phyloP scores from a whole-genome alignment of 1,284 basidiomycete species.

The Fomitopsis betulina region DNA sequence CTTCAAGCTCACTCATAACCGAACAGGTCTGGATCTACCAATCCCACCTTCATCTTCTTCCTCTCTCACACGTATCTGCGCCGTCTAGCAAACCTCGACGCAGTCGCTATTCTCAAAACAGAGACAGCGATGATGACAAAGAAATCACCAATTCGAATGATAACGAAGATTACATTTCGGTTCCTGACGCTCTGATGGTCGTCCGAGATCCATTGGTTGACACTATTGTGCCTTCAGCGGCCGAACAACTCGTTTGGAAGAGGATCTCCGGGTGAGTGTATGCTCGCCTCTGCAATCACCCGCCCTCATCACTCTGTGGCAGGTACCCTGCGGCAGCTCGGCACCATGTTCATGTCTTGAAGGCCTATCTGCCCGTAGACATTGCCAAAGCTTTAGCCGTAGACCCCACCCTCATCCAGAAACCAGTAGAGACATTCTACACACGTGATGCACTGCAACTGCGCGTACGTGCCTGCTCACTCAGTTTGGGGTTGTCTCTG shows the following conservation, averaged over 20 bases:
- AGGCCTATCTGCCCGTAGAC: conserved; percentile 76
- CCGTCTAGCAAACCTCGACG: conserved; percentile 50
- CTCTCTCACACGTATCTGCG: conserved; percentile 69
- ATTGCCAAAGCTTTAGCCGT: conserved; percentile 69
- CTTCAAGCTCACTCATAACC: neutral
- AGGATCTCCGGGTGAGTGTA: conserved; percentile 57
- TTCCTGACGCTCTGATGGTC: conserved; percentile 63
- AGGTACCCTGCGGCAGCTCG: conserved; percentile 70
- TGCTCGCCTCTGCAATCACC: neutral
- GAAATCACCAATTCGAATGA: conserved; percentile 35
- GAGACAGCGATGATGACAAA: conserved; percentile 48
- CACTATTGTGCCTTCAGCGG: conserved; percentile 54
- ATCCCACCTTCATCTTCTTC: conserved; percentile 82
- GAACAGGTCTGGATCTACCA: conserved; percentile 85
- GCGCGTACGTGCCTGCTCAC: conserved; percentile 49
- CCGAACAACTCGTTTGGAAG: conserved; percentile 64
- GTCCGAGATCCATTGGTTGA: conserved; percentile 48
- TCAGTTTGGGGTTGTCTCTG: neutral
- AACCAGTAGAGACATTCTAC: conserved; percentile 88
- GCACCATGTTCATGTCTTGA: conserved; percentile 76
- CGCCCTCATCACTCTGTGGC: conserved; percentile 13
- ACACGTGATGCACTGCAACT: conserved; percentile 87
- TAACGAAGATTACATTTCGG: conserved; percentile 50
- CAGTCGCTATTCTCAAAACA: conserved; percentile 34
- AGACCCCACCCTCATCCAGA: conserved; percentile 74